Evolutionary conservation across 176 grass and related monocot species (phyloP), one percentile per base, ranked within the genome.

Genomic region (Eremochloa ophiuroides): DNA sequence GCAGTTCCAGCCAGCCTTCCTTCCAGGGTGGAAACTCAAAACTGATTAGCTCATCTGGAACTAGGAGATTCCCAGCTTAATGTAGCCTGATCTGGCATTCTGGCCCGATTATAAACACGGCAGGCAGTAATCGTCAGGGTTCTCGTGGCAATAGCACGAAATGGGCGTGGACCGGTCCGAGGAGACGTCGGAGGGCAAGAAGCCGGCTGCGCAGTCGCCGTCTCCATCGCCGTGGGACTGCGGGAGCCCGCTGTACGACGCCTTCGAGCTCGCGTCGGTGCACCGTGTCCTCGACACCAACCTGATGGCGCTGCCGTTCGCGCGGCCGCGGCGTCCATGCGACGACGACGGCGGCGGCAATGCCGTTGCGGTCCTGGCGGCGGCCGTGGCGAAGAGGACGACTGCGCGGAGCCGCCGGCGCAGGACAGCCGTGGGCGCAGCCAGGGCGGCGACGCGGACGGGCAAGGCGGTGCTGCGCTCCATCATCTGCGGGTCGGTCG

Each of bases 201-300:
- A 55, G 11, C 25, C 23, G 58, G 11, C 26, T 64, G 9, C 1
- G 67, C 44, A 7, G 33, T 2, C 20, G 4, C 10, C 4, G 47
- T 23, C 39, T 15, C 23, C 4, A 17, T 71, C 79, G 68, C 22
- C 30, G 56, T 97, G 94, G 94, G 89, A 94, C 55, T 94, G 87
- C 41, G 89, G 87, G 26, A 94, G 87, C 71, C 84, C 85, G 67
- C 67, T 97, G 44, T 91, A 97, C 66, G 91, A 88, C 79, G 85
- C 91, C 15, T 91, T 86, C 50, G 94, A 97, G 87, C 80, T 94
- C 7, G 89, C 87, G 3, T 89, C 79, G 20, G 25, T 97, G 28
- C 86, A 79, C 41, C 60, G 74, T 44, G 38, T 88, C 43, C 86
- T 97, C 18, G 91, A 93, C 69, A 79, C 66, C 66, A 69, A 89